phyloP scores from a whole-genome alignment of 495 filamentous ascomycete genomes.

The Filosporella fistucella region DNA sequence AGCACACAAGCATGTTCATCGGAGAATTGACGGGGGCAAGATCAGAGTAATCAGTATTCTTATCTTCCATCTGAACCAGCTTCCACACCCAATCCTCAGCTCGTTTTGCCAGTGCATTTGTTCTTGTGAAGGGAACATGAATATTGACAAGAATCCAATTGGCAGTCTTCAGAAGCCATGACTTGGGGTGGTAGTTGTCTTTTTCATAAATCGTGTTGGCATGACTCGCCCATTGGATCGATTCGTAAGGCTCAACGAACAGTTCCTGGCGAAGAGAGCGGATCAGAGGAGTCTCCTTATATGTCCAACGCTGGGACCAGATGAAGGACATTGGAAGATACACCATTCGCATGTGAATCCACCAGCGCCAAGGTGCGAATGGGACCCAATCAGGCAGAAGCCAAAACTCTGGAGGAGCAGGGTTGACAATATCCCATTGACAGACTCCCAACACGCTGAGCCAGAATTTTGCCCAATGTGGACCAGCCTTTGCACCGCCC shows the following conservation, averaged over 20 bases:
- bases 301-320: slow-evolving; percentile 72
- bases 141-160: slow-evolving; percentile 75
- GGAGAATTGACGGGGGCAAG: slow-evolving; percentile 86
- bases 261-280: slow-evolving; percentile 74
- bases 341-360: slow-evolving; percentile 94
- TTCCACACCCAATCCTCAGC: slow-evolving; percentile 69
- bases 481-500: slow-evolving; percentile 77
- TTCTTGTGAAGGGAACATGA: slow-evolving; percentile 70
- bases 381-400: slow-evolving; percentile 94
- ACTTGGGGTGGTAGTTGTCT: slow-evolving; percentile 94
- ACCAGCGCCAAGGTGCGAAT: slow-evolving; percentile 94
- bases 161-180: slow-evolving; percentile 68
- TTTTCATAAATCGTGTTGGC: slow-evolving; percentile 74
- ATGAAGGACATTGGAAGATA: slow-evolving; percentile 90
- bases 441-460: slow-evolving; percentile 77
- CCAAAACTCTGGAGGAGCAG: slow-evolving; percentile 91
- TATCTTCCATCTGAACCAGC: slow-evolving; percentile 83
- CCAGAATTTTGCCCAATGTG: slow-evolving; percentile 97
- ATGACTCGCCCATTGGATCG: slow-evolving; percentile 70
- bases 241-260: slow-evolving; percentile 73
- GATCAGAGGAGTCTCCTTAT: slow-evolving; percentile 66
- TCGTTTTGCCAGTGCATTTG: slow-evolving; percentile 47
- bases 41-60: slow-evolving; percentile 83
- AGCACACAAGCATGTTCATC: slow-evolving; percentile 82
- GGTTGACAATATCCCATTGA: slow-evolving; percentile 90